Base-by-base conservation (phyloP, 768 basidiomycete species). In the Lentinula aciculospora region DNA sequence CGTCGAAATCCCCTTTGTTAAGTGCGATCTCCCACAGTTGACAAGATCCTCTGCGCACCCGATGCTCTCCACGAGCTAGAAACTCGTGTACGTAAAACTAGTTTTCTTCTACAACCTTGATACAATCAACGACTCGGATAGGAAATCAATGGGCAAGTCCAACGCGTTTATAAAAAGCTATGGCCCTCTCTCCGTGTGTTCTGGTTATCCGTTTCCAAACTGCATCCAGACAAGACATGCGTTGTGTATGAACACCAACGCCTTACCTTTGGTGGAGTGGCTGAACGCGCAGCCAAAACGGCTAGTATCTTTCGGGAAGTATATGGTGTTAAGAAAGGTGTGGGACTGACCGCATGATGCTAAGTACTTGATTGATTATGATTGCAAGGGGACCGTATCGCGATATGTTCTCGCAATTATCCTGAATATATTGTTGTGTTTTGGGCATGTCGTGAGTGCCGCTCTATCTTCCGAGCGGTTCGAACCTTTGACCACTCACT, bases 391-490 rank as follows among this genome's bases (percentile, higher is more conserved):
- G 82, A 84, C 64, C 72, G 81, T 68, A 74, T 88, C 47, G 83
- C 74, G 5, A 83, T 89, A 51, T 81, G 81, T 62, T 81, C 83
- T 57, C 79, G 85, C 47, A 88, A 88, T 65, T 76, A 76, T 59
- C 80, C 81, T 13, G 84, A 86, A 56, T 86, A 78, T 63, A 67
- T 85, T 4, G 72, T 82, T 44, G 71, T 75, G 6, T 87, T 83
- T 65, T 87, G 81, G 82, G 86, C 84, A 1, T 80, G 77, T 66
- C 82, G 78, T 81, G 66, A 58, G 76, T 72, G 29, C 29, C 36
- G 27, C 53, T n/a, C n/a, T 53, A 54, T 40, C 49, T 36, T 42
- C 40, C 31, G n/a, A 34, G 32, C 13, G 13, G 13, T 15, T 19
- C 31, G 53, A 37, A 47, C 53, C 57, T 39, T 9, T 8, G 12